Evolutionary conservation across 106 monocot species (phyloP).

Genomic region (Dioscorea zingiberensis): DNA sequence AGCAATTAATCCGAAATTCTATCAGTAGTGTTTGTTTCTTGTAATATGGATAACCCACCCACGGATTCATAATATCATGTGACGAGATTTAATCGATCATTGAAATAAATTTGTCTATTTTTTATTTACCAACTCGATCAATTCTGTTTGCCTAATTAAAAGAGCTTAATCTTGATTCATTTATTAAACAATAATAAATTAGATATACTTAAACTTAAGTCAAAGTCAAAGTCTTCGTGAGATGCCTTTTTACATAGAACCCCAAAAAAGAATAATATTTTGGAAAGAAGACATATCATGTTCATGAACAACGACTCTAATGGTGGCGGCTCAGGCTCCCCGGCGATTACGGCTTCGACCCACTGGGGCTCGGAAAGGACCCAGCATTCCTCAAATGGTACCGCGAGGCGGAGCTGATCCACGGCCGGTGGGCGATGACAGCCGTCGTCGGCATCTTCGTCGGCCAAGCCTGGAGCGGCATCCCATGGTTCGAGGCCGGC

Average conservation of each 20-base stretch:
- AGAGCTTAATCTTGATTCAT: too few relatives aligned
- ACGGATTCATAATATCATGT: too few relatives aligned
- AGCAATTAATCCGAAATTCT: neutral
- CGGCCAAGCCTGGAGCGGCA: constrained; percentile 89
- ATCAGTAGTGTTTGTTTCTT: neutral
- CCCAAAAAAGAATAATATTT: neutral
- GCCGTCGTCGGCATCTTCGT: constrained; percentile 93
- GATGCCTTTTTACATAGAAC: neutral
- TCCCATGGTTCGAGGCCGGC: constrained; percentile 97
- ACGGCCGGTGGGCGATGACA: constrained; percentile 87
- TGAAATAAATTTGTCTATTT: neutral
- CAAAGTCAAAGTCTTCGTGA: too few relatives aligned
- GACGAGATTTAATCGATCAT: neutral
- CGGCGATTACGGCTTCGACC: constrained; percentile 94
- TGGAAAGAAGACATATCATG: neutral
- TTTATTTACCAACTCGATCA: too few relatives aligned
- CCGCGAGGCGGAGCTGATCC: constrained; percentile 97
- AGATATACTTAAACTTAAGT: neutral
- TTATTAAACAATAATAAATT: neutral
- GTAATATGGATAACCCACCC: too few relatives aligned
- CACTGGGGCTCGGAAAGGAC: constrained; percentile 88
- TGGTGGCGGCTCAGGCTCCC: constrained; percentile 66
- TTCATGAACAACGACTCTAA: neutral
- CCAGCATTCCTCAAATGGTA: constrained; percentile 98
- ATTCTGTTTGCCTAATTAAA: too few relatives aligned